phyloP scores from a whole-genome alignment of 2,329 filamentous ascomycete species.

The Amesomyces nigricolor region DNA sequence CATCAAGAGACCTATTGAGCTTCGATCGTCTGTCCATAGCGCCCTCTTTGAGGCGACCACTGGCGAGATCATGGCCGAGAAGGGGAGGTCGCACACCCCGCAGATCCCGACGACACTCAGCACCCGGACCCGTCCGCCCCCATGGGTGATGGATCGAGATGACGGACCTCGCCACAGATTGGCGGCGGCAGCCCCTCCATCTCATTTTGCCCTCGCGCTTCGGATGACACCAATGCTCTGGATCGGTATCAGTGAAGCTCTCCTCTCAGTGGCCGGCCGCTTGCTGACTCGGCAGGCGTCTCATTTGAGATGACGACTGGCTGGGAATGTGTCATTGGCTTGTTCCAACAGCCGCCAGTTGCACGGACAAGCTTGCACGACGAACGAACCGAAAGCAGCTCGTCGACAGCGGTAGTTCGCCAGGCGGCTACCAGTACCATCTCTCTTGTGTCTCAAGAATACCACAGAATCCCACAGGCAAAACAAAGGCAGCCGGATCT shows the following conservation, averaged over 20 bases:
- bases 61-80: too few species aligned
- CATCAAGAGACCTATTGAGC: background rate
- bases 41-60: too few species aligned
- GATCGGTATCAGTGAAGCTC: background rate
- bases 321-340: conserved; percentile 18
- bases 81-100: conserved; percentile 1
- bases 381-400: conserved; percentile 15
- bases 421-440: background rate
- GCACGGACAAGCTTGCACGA: conserved; percentile 19
- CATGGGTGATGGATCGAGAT: background rate
- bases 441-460: background rate
- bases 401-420: background rate
- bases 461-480: too few species aligned
- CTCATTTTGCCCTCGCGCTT: background rate
- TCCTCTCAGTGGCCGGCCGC: background rate
- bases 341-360: conserved; percentile 25
- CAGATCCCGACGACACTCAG: conserved; percentile 3
- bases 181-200: conserved; percentile 15
- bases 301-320: conserved; percentile 2
- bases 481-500: background rate
- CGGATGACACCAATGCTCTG: conserved; percentile 10
- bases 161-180: conserved; percentile 16
- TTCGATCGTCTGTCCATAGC: too few species aligned
- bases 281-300: background rate
- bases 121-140: too few species aligned